A percentile compares a stretch with the other conserved stretches of the same genome.
These are phyloP conservation scores for Cucurbita maxima DNA, from an alignment of 306 rosid species.

Conservation along the genomic window DNA sequence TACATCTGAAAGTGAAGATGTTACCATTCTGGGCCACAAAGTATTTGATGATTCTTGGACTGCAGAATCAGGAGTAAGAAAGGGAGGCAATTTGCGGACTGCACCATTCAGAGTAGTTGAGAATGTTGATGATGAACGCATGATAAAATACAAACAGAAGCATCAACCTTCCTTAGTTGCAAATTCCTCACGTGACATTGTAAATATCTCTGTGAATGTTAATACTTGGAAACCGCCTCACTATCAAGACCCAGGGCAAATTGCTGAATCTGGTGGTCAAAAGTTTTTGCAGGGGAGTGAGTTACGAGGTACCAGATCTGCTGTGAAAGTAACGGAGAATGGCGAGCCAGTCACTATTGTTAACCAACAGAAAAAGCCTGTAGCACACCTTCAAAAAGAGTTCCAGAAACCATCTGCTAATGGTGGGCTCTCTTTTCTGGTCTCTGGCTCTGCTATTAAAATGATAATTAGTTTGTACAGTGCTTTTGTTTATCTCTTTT, in stretches of 20 bases:
- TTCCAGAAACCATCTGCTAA: slow-evolving; percentile 29
- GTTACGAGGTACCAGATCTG: slow-evolving; percentile 27
- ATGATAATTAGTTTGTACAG: neutral
- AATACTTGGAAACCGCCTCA: slow-evolving; percentile 61
- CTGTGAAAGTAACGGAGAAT: slow-evolving; percentile 27
- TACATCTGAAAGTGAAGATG: slow-evolving; percentile 53
- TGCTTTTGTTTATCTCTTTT: neutral
- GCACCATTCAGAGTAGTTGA: slow-evolving; percentile 36
- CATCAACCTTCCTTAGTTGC: slow-evolving; percentile 30
- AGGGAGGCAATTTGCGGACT: slow-evolving; percentile 29
- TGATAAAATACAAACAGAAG: slow-evolving; percentile 25
- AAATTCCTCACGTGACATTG: slow-evolving; percentile 40
- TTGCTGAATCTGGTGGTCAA: slow-evolving; percentile 28
- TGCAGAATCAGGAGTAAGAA: slow-evolving; percentile 35
- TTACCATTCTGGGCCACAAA: slow-evolving; percentile 21
- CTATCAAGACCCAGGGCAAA: slow-evolving; percentile 45
- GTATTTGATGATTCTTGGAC: slow-evolving; percentile 36
- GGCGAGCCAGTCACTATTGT: slow-evolving; percentile 18
- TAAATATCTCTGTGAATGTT: slow-evolving; percentile 48
- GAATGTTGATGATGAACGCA: slow-evolving; percentile 21
- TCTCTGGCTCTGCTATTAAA: neutral
- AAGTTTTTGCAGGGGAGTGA: slow-evolving; percentile 19
- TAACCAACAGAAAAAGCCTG: slow-evolving; percentile 40
- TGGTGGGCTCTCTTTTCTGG: slow-evolving; percentile 33
- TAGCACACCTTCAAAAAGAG: slow-evolving; percentile 34